Conservation (phyloP, 208 protist species). For the Trypanosoma platydactyli region DNA sequence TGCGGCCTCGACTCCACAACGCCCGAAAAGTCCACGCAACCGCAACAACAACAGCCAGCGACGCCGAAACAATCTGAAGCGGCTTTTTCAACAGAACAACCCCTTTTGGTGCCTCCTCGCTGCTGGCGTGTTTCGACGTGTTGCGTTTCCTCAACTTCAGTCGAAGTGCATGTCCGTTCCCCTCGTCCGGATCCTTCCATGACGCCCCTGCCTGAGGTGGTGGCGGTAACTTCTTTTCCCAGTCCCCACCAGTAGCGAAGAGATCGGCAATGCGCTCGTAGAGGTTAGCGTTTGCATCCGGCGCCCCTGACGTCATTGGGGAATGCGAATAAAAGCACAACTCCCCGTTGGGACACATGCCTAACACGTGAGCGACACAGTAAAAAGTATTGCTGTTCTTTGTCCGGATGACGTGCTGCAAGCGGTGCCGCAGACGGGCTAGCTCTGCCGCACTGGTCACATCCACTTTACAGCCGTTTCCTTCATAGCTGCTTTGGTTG, state of each 20-base stretch:
- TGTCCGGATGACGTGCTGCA: slow-evolving; percentile 62
- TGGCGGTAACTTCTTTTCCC: slow-evolving; percentile 66
- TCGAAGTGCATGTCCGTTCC: slow-evolving; percentile 26
- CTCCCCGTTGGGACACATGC: slow-evolving; percentile 78
- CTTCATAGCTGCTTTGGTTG: slow-evolving; percentile 89
- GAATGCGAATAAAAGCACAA: slow-evolving; percentile 77
- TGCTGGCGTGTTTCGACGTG: neutral
- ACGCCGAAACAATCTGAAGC: neutral
- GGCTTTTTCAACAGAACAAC: neutral
- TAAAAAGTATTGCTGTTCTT: slow-evolving; percentile 53
- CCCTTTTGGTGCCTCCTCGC: neutral
- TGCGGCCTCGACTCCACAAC: neutral
- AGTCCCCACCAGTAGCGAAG: slow-evolving; percentile 64
- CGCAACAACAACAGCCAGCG: slow-evolving; percentile 8
- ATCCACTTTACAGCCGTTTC: slow-evolving; percentile 50
- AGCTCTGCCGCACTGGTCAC: slow-evolving; percentile 48
- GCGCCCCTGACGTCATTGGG: slow-evolving; percentile 39
- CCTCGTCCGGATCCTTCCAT: slow-evolving; percentile 70
- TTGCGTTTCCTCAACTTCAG: slow-evolving; percentile 37
- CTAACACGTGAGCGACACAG: slow-evolving; percentile 76
- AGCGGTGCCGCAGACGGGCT: slow-evolving; percentile 62
- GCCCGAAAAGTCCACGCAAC: slow-evolving; percentile 1
- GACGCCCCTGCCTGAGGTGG: slow-evolving; percentile 74
- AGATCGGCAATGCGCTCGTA: slow-evolving; percentile 74
- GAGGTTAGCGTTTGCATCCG: slow-evolving; percentile 40